Percentiles rank a stretch among this genome's conserved stretches.
Conservation (phyloP, 176 grass and related monocot genomes). For the Thinopyrum elongatum region DNA sequence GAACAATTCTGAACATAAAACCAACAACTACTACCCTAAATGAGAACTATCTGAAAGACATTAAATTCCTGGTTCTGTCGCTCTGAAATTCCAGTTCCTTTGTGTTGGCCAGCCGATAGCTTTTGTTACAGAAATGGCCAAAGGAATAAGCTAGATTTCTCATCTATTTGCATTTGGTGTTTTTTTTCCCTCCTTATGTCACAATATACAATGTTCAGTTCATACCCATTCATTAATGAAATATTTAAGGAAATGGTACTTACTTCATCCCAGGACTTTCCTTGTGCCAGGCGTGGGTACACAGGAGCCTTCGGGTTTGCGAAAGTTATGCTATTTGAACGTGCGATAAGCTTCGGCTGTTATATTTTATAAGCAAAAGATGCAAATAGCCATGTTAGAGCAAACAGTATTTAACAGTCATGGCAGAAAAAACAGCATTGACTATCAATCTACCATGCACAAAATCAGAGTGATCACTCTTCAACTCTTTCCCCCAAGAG, state of each 20-base stretch:
- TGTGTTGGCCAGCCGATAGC: not conserved
- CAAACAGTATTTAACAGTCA: slow-evolving; percentile 6
- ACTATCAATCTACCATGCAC: not conserved
- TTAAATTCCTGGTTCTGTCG: not conserved
- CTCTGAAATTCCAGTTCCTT: not conserved
- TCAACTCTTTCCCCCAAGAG: not conserved
- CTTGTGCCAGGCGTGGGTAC: slow-evolving; percentile 77
- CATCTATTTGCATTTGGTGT: not conserved
- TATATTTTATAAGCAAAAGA: slow-evolving; percentile 16
- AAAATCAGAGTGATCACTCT: not conserved
- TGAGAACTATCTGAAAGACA: not conserved
- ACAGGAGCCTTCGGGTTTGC: slow-evolving; percentile 85
- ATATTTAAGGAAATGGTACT: slow-evolving; percentile 35
- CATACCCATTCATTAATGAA: slow-evolving; percentile 21
- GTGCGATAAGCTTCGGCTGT: slow-evolving; percentile 72
- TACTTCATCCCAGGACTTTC: slow-evolving; percentile 90
- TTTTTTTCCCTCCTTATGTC: not conserved
- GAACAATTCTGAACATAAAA: slow-evolving; percentile 11
- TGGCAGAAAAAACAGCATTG: not conserved
- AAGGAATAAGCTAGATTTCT: not conserved
- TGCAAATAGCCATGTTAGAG: slow-evolving; percentile 14
- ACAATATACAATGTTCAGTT: not conserved
- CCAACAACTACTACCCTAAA: slow-evolving; percentile 5
- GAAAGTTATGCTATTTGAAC: slow-evolving; percentile 63
- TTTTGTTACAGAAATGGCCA: not conserved